Conservation (phyloP, 2,329 filamentous ascomycete genomes). For the Aspergillus sp. region DNA sequence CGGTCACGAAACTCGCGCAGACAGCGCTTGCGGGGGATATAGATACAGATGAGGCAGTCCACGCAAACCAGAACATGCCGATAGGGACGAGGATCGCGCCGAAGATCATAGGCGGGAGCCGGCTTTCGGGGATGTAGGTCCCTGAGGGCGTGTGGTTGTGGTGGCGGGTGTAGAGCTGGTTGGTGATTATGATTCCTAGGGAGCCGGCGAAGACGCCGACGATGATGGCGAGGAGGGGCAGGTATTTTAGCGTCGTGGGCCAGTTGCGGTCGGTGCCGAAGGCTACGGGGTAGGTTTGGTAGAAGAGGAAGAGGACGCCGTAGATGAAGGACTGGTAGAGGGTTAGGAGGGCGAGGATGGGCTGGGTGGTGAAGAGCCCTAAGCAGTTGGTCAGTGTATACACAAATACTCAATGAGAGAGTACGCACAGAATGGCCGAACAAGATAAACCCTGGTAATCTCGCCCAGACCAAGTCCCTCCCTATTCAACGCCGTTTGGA, state of each 20-base stretch:
- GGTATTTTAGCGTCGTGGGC: conserved; percentile 67
- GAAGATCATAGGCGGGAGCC: conserved; percentile 3
- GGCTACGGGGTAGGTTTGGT: conserved; percentile 82
- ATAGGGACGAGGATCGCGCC: neutral
- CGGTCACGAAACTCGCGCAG: neutral
- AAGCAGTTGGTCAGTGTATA: too few relatives aligned
- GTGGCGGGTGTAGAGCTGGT: neutral
- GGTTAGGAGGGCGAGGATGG: neutral
- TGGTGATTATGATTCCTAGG: neutral
- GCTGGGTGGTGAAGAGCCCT: too few relatives aligned
- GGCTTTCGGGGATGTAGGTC: neutral
- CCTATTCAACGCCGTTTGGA: too few relatives aligned
- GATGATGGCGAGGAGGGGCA: conserved; percentile 71
- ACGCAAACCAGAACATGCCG: conserved; percentile 9
- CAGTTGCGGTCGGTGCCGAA: conserved; percentile 73
- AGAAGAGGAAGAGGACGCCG: conserved; percentile 80
- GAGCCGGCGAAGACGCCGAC: conserved; percentile 48
- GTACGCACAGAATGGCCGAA: too few relatives aligned
- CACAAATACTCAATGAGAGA: too few relatives aligned
- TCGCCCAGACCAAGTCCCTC: too few relatives aligned
- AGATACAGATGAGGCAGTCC: neutral
- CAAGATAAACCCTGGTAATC: too few relatives aligned
- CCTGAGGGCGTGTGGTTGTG: neutral
- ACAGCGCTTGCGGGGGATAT: neutral
- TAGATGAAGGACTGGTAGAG: conserved; percentile 71